Evolutionary conservation across 176 grass and related monocot genomes (phyloP).

Genomic region (Musa schizocarpa): DNA sequence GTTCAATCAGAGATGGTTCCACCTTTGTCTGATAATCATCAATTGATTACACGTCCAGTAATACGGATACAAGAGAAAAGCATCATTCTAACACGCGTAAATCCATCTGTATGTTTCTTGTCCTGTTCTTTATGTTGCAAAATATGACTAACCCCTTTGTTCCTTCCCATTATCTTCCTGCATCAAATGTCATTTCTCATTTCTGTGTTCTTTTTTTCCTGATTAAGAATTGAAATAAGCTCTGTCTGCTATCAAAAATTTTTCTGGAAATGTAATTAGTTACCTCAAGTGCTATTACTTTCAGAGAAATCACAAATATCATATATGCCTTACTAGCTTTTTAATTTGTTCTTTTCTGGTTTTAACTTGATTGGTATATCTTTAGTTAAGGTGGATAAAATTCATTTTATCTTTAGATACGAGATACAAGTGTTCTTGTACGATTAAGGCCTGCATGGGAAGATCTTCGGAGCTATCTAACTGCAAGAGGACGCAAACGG

Average conservation of each 20-base stretch:
- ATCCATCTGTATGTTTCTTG: slow-evolving; percentile 60
- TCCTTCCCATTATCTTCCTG: background rate
- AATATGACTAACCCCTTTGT: background rate
- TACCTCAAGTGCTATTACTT: background rate
- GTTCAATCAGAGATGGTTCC: slow-evolving; percentile 80
- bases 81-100: slow-evolving; percentile 90
- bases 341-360: background rate
- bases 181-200: background rate
- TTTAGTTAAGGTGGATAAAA: background rate
- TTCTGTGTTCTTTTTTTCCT: background rate
- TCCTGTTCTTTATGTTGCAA: background rate
- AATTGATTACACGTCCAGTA: slow-evolving; percentile 76
- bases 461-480: slow-evolving; percentile 90
- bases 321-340: background rate
- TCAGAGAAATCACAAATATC: background rate
- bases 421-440: slow-evolving; percentile 97
- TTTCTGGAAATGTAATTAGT: background rate
- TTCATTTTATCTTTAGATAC: slow-evolving; percentile 50
- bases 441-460: slow-evolving; percentile 90
- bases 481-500: slow-evolving; percentile 83
- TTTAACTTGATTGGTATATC: background rate
- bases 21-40: slow-evolving; percentile 82
- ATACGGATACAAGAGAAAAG: slow-evolving; percentile 91
- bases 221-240: background rate
- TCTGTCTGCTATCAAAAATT: background rate